Base-by-base conservation (phyloP, 805 yeast species). In the Yamadazyma sp. region DNA sequence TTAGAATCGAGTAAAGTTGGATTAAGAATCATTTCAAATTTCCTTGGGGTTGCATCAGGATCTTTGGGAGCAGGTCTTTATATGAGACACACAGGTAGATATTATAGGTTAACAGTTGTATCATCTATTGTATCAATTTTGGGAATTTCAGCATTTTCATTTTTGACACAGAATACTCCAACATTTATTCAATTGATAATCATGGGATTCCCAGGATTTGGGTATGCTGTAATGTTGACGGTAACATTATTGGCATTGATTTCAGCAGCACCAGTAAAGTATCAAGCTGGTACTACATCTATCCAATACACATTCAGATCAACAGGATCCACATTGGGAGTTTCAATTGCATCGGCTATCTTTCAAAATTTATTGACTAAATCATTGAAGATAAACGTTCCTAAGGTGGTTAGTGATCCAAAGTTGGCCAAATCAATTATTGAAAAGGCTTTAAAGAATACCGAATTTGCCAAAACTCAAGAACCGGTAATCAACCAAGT, bases 301-400 rank as follows among this genome's bases (percentile, higher is more conserved):
- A 84, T 89, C 39, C 95, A 86, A 52, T 88, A 89, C 55, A 88
- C 89, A 0, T 86, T 84, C 65, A 71, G 95, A 50, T 81, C 91
- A 7, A 80, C 88, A 1, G 95, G 95, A 0, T 82, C 91, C n/a
- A 83, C 93, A 0, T 58, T 86, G 31, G 95, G 95, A 24, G 88
- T 86, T 11, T 66, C 89, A 1, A 47, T 80, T 9, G 80, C 85
- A 0, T 72, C 83, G 14, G 80, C 87, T 3, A 64, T 82, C 18
- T 83, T 82, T 62, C 83, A 78, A 49, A 65, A 65, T 32, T 52
- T 65, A 7, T 62, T 82, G 35, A 43, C 48, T 15, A 22, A 31
- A 4, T 36, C 39, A n/a, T 48, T 68, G 41, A 43, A 33, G 6
- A 23, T 18, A 4, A 44, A 32, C 10, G 39, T 57, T 12, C 47